Evolutionary conservation across 2,329 filamentous ascomycete species (phyloP), one percentile per base, ranked within the genome.

Genomic region (Fusarium pseudograminearum): DNA sequence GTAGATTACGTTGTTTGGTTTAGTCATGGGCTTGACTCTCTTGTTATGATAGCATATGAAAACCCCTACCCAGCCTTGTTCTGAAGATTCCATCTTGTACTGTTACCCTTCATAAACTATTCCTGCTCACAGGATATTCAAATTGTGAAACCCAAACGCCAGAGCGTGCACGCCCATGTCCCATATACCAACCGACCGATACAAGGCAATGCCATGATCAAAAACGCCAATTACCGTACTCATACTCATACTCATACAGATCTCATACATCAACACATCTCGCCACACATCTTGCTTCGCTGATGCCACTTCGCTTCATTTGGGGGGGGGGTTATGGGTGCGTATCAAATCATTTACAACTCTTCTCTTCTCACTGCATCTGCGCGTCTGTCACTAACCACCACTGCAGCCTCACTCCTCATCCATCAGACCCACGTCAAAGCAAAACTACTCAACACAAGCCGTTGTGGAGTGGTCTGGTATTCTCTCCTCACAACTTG

Each of bases 271-370:
- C 68, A 70, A 47, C 66, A 71, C 68, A 54, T 59, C 71, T 61
- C 62, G 47, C 57, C 58, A 68, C 68, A 57, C 57, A 34, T 54
- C 57, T 64, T 64, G 58, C 50, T 56, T 55, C 54, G 26, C 48
- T 73, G 57, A 63, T 71, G 64, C 73, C 72, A 69, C 69, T 69
- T 72, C 65, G 71, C 69, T 74, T 73, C 73, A 67, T 70, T 73
- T 74, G 53, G 64, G 61, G 53, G 64, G 61, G 26, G 68, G 51
- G 60, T 65, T 61, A 61, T 70, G 65, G 61, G 69, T 73, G 68
- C 71, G 67, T 74, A 74, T 74, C 72, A 74, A 74, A 71, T 75
- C 74, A 71, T 74, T 68, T 75, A 76, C 74, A 76, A 73, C 75
- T 74, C 71, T 74, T 30, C 28, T 30, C 28, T 30, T 72, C 73